A percentile compares a stretch with the other conserved stretches of the same genome.
Conservation (phyloP, 805 yeast species). For the Vanderwaltozyma polyspora region DNA sequence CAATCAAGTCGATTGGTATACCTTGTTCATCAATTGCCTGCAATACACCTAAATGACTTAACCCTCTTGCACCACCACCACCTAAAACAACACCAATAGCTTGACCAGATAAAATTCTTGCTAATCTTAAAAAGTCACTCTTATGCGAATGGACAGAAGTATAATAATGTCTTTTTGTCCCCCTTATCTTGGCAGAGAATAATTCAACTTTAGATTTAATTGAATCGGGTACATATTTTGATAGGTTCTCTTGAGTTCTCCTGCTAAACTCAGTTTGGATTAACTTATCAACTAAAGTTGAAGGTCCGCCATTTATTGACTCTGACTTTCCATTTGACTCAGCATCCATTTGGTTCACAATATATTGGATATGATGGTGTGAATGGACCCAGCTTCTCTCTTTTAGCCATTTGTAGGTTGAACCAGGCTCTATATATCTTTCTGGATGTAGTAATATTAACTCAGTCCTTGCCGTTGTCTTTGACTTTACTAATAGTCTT, state of each 20-base stretch:
- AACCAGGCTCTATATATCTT: slow-evolving; percentile 70
- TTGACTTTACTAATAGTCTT: slow-evolving; percentile 55
- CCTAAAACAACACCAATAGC: slow-evolving; percentile 92
- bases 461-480: slow-evolving; percentile 81
- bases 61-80: slow-evolving; percentile 96
- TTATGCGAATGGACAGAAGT: slow-evolving; percentile 43
- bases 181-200: slow-evolving; percentile 25
- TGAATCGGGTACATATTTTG: slow-evolving; percentile 24
- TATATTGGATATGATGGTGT: slow-evolving; percentile 81
- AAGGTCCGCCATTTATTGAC: slow-evolving; percentile 9
- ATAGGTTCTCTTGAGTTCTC: slow-evolving; percentile 24
- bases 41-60: slow-evolving; percentile 86
- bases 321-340: slow-evolving; percentile 14
- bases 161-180: slow-evolving; percentile 18
- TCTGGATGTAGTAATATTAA: slow-evolving; percentile 77
- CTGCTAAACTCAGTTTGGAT: slow-evolving; percentile 24
- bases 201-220: slow-evolving; percentile 30
- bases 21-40: slow-evolving; percentile 85
- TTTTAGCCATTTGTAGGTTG: slow-evolving; percentile 76
- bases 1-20: slow-evolving; percentile 85
- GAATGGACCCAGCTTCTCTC: slow-evolving; percentile 83
- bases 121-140: slow-evolving; percentile 80
- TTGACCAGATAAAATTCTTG: slow-evolving; percentile 81
- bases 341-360: slow-evolving; percentile 12
- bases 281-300: slow-evolving; percentile 18